Conservation (phyloP, 2,329 filamentous ascomycete genomes). For the Phoma sp. region DNA sequence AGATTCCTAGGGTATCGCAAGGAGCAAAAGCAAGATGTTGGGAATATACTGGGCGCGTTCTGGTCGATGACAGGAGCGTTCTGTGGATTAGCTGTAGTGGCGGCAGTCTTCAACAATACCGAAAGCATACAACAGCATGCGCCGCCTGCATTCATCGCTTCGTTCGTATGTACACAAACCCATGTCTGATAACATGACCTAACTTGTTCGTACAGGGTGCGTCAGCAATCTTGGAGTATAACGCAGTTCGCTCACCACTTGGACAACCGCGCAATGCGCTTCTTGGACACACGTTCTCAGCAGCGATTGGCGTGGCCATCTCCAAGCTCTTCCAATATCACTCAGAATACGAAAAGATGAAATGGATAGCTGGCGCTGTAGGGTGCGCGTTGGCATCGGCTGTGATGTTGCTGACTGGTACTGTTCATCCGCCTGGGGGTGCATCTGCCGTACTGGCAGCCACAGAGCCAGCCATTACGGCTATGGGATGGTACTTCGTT, state of each 20-base stretch:
- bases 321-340: constrained; percentile 54
- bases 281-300: constrained; percentile 53
- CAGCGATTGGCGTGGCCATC: constrained; percentile 52
- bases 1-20: constrained; percentile 64
- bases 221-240: constrained; percentile 56
- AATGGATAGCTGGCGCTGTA: constrained; percentile 54
- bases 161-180: constrained; percentile 41
- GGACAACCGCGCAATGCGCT: constrained; percentile 56
- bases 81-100: constrained; percentile 51
- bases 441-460: constrained; percentile 56
- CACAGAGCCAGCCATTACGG: constrained; percentile 47
- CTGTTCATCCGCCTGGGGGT: constrained; percentile 58
- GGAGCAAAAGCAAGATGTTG: constrained; percentile 47
- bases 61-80: constrained; percentile 54
- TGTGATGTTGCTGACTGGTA: constrained; percentile 56
- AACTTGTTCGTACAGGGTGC: constrained; percentile 46
- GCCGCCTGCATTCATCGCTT: constrained; percentile 54
- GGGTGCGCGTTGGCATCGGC: constrained; percentile 52
- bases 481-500: constrained; percentile 55
- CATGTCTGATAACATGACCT: not conserved
- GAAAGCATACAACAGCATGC: constrained; percentile 44
- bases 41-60: constrained; percentile 49
- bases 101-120: constrained; percentile 51
- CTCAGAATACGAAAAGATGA: constrained; percentile 45
- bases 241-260: constrained; percentile 54